Percentiles rank a stretch among this genome's conserved stretches.
Conservation (phyloP, 2,329 filamentous ascomycete genomes). For the Clonostachys rosea region DNA sequence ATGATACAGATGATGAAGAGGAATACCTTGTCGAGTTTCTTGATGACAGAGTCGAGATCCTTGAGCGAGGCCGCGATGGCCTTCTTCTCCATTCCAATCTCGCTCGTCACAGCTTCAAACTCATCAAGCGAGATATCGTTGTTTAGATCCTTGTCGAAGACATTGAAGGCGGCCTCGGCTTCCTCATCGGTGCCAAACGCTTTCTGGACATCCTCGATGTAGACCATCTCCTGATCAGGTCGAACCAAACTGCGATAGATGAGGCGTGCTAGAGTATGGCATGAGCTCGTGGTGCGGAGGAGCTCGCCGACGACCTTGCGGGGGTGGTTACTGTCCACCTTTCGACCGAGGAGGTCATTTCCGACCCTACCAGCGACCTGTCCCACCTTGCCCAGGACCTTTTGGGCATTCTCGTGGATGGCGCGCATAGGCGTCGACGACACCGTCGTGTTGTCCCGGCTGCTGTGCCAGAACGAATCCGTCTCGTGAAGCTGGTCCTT, state of each 20-base stretch:
- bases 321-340: slow-evolving; percentile 69
- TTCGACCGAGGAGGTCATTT: slow-evolving; percentile 84
- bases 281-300: slow-evolving; percentile 65
- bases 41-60: slow-evolving; percentile 89
- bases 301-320: slow-evolving; percentile 80
- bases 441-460: slow-evolving; percentile 44
- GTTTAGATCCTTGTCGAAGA: slow-evolving; percentile 96
- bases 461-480: slow-evolving; percentile 42
- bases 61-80: slow-evolving; percentile 92
- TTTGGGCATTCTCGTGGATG: slow-evolving; percentile 70
- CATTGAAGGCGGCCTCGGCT: slow-evolving; percentile 80
- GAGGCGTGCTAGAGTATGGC: slow-evolving; percentile 80
- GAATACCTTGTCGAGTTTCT: slow-evolving; percentile 84
- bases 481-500: slow-evolving; percentile 64
- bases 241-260: slow-evolving; percentile 81
- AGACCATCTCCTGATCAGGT: slow-evolving; percentile 71
- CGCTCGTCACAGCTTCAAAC: slow-evolving; percentile 86
- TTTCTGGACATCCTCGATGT: slow-evolving; percentile 69
- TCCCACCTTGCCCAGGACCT: slow-evolving; percentile 74
- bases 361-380: slow-evolving; percentile 82
- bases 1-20: slow-evolving; percentile 81
- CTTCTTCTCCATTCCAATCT: slow-evolving; percentile 91
- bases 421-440: slow-evolving; percentile 66
- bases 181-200: slow-evolving; percentile 83
- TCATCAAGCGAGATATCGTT: slow-evolving; percentile 96